A percentile compares a stretch with the other conserved stretches of the same genome.
Conservation (phyloP, 179 eudicot species). For the Silene vulgaris region DNA sequence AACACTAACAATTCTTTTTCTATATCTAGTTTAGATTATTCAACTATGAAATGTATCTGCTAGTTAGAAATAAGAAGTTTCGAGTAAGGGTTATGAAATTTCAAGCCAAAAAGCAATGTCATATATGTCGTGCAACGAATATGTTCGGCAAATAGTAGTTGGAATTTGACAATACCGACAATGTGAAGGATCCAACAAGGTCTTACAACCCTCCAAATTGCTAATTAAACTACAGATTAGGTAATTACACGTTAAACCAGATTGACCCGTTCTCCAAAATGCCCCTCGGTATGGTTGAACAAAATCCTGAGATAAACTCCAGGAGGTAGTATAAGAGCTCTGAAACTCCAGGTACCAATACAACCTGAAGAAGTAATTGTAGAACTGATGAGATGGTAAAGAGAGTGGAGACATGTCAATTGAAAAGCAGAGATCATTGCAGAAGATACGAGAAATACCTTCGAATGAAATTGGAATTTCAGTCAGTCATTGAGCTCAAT, state of each 20-base stretch:
- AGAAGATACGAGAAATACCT: constrained; percentile 18
- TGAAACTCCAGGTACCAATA: not conserved
- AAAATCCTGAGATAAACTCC: not conserved
- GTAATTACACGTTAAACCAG: constrained; percentile 1
- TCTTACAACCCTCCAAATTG: not conserved
- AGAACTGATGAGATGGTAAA: not conserved
- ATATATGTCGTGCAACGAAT: too few relatives aligned
- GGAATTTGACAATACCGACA: not conserved
- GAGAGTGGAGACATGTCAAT: not conserved
- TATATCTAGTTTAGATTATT: not conserved
- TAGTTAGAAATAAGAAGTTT: too few relatives aligned
- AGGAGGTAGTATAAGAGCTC: not conserved
- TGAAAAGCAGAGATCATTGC: not conserved
- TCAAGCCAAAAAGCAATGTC: too few relatives aligned
- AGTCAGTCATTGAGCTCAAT: constrained; percentile 42
- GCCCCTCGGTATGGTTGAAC: not conserved
- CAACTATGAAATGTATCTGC: too few relatives aligned
- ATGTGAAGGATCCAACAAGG: not conserved
- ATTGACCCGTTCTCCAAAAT: not conserved
- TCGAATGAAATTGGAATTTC: not conserved
- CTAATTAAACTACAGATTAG: not conserved
- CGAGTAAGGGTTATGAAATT: too few relatives aligned
- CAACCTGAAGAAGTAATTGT: not conserved
- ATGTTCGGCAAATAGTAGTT: not conserved
- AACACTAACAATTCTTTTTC: not conserved